Conservation (phyloP, 2,329 filamentous ascomycete species). For the Fusarium mangiferae region DNA sequence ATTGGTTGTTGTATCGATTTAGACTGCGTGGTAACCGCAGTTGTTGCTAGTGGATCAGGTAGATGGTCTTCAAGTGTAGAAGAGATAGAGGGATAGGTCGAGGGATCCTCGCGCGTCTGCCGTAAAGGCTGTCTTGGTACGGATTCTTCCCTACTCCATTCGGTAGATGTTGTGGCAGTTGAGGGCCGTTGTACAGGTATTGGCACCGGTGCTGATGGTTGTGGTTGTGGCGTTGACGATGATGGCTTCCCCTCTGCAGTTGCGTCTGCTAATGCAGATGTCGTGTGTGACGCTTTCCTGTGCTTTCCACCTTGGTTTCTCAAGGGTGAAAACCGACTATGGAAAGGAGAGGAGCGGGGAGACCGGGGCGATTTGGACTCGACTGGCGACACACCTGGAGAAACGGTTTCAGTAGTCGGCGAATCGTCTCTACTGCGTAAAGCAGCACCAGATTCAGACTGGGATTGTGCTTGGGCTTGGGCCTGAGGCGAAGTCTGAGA, state of each 20-base stretch:
- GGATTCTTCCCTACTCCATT: slow-evolving; percentile 31
- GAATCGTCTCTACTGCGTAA: slow-evolving; percentile 46
- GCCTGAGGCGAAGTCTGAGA: slow-evolving; percentile 34
- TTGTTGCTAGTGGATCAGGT: slow-evolving; percentile 35
- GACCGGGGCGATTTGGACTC: slow-evolving; percentile 55
- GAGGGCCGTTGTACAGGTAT: slow-evolving; percentile 20
- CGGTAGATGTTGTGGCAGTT: slow-evolving; percentile 28
- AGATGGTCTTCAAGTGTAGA: slow-evolving; percentile 39
- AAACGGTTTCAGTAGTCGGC: slow-evolving; percentile 46
- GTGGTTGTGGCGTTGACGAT: neutral
- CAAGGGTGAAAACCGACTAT: slow-evolving; percentile 53
- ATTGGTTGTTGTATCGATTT: slow-evolving; percentile 21
- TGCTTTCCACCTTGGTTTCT: slow-evolving; percentile 39
- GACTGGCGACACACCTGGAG: slow-evolving; percentile 47
- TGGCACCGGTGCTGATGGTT: neutral
- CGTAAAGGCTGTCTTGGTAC: slow-evolving; percentile 43
- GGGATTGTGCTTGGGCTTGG: slow-evolving; percentile 18
- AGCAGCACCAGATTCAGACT: slow-evolving; percentile 51
- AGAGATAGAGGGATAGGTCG: slow-evolving; percentile 43
- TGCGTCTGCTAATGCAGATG: slow-evolving; percentile 32
- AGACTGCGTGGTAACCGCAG: slow-evolving; percentile 22
- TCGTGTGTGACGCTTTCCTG: slow-evolving; percentile 39
- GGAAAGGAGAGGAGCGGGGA: slow-evolving; percentile 59
- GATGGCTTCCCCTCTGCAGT: slow-evolving; percentile 7
- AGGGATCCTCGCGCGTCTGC: slow-evolving; percentile 41